These are phyloP conservation scores for Meyerozyma athensensis DNA, from an alignment of 1,139 yeast species.

Conservation along the genomic window DNA sequence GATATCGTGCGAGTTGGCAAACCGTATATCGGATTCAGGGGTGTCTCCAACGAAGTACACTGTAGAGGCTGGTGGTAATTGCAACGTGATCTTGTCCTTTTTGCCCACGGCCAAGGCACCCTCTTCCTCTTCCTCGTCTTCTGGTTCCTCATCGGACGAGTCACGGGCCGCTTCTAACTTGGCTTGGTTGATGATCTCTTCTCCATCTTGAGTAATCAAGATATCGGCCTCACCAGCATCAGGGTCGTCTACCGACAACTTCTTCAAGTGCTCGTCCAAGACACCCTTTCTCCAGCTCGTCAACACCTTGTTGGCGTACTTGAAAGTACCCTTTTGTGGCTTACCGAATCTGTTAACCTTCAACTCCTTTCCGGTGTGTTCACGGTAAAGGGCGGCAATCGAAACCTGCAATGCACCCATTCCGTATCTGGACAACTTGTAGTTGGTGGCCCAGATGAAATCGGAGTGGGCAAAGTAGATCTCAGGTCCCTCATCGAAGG, in stretches of 20 bases:
- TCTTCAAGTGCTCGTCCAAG: conserved; percentile 65
- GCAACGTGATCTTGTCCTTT: conserved; percentile 41
- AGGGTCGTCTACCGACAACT: conserved; percentile 43
- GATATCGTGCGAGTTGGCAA: conserved; percentile 80
- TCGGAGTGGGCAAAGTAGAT: conserved; percentile 86
- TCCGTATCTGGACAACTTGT: conserved; percentile 73
- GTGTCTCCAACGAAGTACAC: conserved; percentile 90
- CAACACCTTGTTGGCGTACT: conserved; percentile 72
- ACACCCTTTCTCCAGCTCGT: conserved; percentile 75
- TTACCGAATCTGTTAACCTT: conserved; percentile 78
- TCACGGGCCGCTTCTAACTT: conserved; percentile 36
- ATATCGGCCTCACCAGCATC: conserved; percentile 44
- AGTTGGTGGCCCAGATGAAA: conserved; percentile 85
- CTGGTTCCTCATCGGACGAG: conserved; percentile 30
- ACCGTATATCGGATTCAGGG: conserved; percentile 86
- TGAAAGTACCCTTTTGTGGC: conserved; percentile 80
- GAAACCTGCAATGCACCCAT: conserved; percentile 89
- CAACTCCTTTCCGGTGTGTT: conserved; percentile 74
- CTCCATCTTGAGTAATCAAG: conserved; percentile 44
- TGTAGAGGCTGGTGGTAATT: conserved; percentile 77
- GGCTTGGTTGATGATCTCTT: conserved; percentile 42
- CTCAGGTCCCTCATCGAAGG: conserved; percentile 72
- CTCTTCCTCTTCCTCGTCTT: conserved; percentile 24
- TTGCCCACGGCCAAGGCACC: conserved; percentile 27
- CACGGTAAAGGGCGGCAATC: conserved; percentile 74